phyloP scores from a whole-genome alignment of 1,139 yeast species.

The Candida smagusa region DNA sequence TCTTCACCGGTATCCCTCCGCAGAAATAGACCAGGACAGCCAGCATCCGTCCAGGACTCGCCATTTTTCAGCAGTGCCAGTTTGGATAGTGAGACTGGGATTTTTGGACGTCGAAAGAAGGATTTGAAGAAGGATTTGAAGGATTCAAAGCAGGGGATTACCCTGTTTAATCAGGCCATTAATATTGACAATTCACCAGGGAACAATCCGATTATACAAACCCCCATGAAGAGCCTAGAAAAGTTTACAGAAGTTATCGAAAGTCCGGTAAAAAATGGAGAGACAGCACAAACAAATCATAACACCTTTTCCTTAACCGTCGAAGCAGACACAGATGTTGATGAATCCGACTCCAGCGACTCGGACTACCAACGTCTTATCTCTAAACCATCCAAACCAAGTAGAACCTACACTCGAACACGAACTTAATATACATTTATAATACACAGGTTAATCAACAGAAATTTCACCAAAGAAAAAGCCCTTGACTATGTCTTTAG shows the following conservation, averaged over 20 bases:
- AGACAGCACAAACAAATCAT: too few relatives aligned
- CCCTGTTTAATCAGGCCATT: too few relatives aligned
- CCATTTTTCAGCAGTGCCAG: constrained; percentile 26
- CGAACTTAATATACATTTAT: constrained; percentile 4
- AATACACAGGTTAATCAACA: constrained; percentile 10
- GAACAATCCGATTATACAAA: too few relatives aligned
- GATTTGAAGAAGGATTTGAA: background rate
- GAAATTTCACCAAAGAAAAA: constrained; percentile 70
- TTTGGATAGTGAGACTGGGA: constrained; percentile 8
- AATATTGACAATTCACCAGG: too few relatives aligned
- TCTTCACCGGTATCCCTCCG: constrained; percentile 19
- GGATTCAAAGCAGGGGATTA: background rate
- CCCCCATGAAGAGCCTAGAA: too few relatives aligned
- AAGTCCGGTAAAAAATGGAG: too few relatives aligned
- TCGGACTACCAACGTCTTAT: constrained; percentile 14
- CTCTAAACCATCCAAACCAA: constrained; percentile 9
- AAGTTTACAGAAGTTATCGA: too few relatives aligned
- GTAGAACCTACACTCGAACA: constrained; percentile 8
- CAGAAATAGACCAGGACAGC: constrained; percentile 34
- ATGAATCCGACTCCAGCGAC: constrained; percentile 7
- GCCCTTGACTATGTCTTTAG: constrained; percentile 57
- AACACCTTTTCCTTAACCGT: too few relatives aligned
- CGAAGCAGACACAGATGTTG: constrained; percentile 5
- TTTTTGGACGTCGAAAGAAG: background rate
- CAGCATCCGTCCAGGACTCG: constrained; percentile 27